A percentile compares a stretch with the other conserved stretches of the same genome.
Conservation (phyloP, 2,329 filamentous ascomycete species). For the Zymoseptoria ardabiliae region DNA sequence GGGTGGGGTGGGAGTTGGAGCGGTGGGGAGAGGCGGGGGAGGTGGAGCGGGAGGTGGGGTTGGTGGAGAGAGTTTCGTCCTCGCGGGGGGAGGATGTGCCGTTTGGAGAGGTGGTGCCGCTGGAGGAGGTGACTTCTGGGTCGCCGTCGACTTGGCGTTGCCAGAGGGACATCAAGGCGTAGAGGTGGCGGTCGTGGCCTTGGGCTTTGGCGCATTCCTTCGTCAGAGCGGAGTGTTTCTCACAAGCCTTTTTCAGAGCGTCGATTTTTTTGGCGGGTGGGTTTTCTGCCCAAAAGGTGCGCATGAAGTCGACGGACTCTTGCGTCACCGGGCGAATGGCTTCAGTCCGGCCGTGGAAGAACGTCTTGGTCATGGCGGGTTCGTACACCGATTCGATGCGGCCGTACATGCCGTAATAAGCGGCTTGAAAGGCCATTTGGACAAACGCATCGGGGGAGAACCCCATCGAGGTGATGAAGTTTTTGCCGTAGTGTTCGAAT, state of each 20-base stretch:
- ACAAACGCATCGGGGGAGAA: slow-evolving; percentile 97
- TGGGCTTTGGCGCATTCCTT: slow-evolving; percentile 81
- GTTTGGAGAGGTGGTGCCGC: slow-evolving; percentile 53
- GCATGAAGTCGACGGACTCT: slow-evolving; percentile 80
- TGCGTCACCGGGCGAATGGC: slow-evolving; percentile 79
- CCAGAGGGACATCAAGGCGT: slow-evolving; percentile 92
- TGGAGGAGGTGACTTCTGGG: slow-evolving; percentile 43
- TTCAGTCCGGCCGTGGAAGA: slow-evolving; percentile 87
- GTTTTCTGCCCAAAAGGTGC: slow-evolving; percentile 90
- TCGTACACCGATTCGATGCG: slow-evolving; percentile 93
- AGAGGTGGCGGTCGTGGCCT: slow-evolving; percentile 87
- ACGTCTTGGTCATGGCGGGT: slow-evolving; percentile 95
- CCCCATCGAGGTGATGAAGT: slow-evolving; percentile 94
- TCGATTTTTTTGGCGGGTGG: slow-evolving; percentile 77
- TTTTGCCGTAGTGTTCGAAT: slow-evolving; percentile 85
- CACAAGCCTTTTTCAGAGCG: slow-evolving; percentile 72
- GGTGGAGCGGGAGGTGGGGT: slow-evolving; percentile 26
- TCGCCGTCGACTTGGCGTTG: slow-evolving; percentile 78
- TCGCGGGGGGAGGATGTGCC: slow-evolving; percentile 40
- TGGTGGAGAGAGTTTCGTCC: slow-evolving; percentile 33
- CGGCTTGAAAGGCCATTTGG: slow-evolving; percentile 98
- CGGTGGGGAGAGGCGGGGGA: slow-evolving; percentile 48
- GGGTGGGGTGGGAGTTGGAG: slow-evolving; percentile 39
- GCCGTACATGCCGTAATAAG: slow-evolving; percentile 94
- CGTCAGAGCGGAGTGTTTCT: slow-evolving; percentile 73